Conservation (phyloP, 164 flowering plant species). For the Chimonanthus salicifolius region DNA sequence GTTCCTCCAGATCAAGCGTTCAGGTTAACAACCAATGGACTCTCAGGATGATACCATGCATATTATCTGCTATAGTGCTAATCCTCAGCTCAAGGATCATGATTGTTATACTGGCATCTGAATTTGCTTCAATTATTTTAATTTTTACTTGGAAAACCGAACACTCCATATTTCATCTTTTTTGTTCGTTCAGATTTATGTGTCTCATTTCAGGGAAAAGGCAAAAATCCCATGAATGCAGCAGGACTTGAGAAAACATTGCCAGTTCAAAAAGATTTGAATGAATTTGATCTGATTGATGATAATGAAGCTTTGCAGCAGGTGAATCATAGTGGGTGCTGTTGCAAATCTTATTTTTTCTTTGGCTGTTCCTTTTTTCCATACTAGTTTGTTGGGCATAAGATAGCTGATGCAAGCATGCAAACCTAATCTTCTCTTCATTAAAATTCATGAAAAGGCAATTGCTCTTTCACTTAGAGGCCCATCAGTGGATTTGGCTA, state of each 20-base stretch:
- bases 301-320: slow-evolving; percentile 61
- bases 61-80: not conserved
- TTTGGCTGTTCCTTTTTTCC: not conserved
- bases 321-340: slow-evolving; percentile 28
- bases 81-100: not conserved
- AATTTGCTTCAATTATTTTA: not conserved
- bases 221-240: slow-evolving; percentile 10
- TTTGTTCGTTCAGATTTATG: not conserved
- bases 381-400: not conserved
- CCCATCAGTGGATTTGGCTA: slow-evolving; percentile 24
- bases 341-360: not conserved
- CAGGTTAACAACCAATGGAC: not conserved
- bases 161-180: not conserved
- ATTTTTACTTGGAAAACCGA: not conserved
- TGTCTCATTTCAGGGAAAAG: slow-evolving; percentile 34
- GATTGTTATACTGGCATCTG: not conserved
- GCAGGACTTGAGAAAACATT: slow-evolving; percentile 31
- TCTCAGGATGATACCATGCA: not conserved
- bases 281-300: slow-evolving; percentile 32
- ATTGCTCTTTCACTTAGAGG: slow-evolving; percentile 73
- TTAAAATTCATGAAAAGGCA: slow-evolving; percentile 70
- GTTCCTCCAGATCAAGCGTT: not conserved
- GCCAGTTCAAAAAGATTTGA: slow-evolving; percentile 16
- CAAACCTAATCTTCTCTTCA: not conserved
- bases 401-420: not conserved